Conservation (phyloP, 2,329 filamentous ascomycete species). For the Colletotrichum orchidophilum region DNA sequence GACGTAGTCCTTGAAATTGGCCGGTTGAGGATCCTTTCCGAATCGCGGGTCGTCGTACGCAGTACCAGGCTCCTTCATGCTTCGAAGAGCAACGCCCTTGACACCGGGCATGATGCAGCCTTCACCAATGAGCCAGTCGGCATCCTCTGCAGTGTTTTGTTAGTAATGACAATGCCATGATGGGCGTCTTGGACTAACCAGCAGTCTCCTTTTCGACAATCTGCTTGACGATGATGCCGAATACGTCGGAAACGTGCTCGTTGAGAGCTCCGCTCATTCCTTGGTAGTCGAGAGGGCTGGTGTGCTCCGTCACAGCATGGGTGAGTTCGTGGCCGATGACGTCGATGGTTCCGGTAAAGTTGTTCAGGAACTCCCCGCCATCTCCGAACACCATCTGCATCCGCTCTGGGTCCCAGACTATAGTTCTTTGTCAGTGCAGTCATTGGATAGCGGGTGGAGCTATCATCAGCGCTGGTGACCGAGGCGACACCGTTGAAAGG, state of each 20-base stretch:
- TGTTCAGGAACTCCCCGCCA: slow-evolving; percentile 59
- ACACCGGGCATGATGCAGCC: slow-evolving; percentile 59
- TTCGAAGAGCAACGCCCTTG: slow-evolving; percentile 61
- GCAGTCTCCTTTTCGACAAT: slow-evolving; percentile 55
- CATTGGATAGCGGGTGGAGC: not conserved
- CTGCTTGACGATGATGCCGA: slow-evolving; percentile 68
- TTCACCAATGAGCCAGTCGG: slow-evolving; percentile 66
- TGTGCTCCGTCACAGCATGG: slow-evolving; percentile 63
- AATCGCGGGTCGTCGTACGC: slow-evolving; percentile 63
- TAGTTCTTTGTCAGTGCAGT: not conserved
- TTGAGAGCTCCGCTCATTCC: slow-evolving; percentile 64
- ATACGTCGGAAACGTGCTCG: slow-evolving; percentile 65
- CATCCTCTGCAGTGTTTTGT: slow-evolving; percentile 40
- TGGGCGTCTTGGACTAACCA: not conserved
- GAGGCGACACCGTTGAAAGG: no score
- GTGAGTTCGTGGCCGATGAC: slow-evolving; percentile 68
- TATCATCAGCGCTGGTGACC: no score
- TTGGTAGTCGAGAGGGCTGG: slow-evolving; percentile 59
- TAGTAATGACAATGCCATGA: not conserved
- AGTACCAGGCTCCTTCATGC: slow-evolving; percentile 63
- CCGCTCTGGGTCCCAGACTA: slow-evolving; percentile 59
- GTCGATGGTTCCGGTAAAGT: slow-evolving; percentile 62
- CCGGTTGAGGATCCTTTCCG: slow-evolving; percentile 63
- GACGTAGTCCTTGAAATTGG: slow-evolving; percentile 55
- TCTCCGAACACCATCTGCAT: slow-evolving; percentile 67